Conservation (phyloP, 2,329 filamentous ascomycete genomes). For the Chalaropsis ovoidea region DNA sequence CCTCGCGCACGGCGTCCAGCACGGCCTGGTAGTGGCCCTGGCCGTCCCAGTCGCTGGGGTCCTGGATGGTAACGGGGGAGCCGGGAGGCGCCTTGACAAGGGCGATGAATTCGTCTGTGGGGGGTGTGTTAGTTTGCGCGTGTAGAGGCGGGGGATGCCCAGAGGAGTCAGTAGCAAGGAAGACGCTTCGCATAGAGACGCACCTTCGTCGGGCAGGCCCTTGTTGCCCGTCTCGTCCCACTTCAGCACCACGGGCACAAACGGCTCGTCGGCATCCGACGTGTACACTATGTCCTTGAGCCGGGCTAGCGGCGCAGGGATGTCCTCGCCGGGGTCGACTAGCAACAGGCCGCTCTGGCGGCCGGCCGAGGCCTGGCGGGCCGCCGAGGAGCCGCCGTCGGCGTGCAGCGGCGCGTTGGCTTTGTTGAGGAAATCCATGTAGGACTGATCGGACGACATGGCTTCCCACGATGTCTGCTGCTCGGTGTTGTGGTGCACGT, state of each 20-base stretch:
- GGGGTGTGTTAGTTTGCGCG: neutral
- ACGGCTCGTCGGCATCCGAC: slow-evolving; percentile 79
- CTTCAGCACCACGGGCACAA: slow-evolving; percentile 61
- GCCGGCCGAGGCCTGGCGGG: slow-evolving; percentile 16
- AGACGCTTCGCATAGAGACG: slow-evolving; percentile 29
- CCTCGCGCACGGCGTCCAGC: slow-evolving; percentile 57
- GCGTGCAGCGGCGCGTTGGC: slow-evolving; percentile 60
- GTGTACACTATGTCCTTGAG: slow-evolving; percentile 53
- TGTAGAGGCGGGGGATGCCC: neutral
- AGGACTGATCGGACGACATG: slow-evolving; percentile 72
- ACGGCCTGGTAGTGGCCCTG: slow-evolving; percentile 59
- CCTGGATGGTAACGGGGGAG: slow-evolving; percentile 54
- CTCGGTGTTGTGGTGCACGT: slow-evolving; percentile 14
- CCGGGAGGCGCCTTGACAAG: slow-evolving; percentile 48
- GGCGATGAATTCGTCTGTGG: slow-evolving; percentile 57
- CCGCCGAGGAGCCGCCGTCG: slow-evolving; percentile 12
- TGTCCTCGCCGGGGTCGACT: slow-evolving; percentile 43
- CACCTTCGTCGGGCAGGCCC: slow-evolving; percentile 52
- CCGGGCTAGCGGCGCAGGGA: slow-evolving; percentile 50
- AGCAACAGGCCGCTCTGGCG: slow-evolving; percentile 40
- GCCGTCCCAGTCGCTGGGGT: slow-evolving; percentile 62
- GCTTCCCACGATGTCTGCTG: slow-evolving; percentile 14
- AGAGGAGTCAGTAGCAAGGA: too few species aligned
- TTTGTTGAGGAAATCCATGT: slow-evolving; percentile 76
- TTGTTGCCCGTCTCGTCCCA: slow-evolving; percentile 44